phyloP scores from a whole-genome alignment of 2,329 filamentous ascomycete genomes.

The Xylariales sp. region DNA sequence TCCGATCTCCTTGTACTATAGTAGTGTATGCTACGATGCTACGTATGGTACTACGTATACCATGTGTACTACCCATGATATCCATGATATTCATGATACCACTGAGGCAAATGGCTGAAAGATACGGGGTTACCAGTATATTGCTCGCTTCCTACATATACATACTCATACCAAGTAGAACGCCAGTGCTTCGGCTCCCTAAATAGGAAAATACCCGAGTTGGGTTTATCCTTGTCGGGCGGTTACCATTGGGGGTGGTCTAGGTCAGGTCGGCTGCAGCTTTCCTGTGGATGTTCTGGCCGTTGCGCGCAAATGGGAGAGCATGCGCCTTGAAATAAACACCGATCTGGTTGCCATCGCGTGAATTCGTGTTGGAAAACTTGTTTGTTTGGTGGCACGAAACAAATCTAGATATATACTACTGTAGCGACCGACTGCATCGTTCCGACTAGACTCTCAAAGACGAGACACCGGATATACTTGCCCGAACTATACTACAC shows the following conservation, averaged over 20 bases:
- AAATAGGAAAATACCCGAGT: slow-evolving; percentile 10
- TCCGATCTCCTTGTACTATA: too few species aligned
- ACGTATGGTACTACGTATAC: too few species aligned
- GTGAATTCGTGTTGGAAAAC: slow-evolving; percentile 4
- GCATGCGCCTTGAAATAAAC: neutral
- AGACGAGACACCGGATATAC: slow-evolving; percentile 7
- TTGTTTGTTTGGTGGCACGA: slow-evolving; percentile 12
- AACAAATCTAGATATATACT: neutral
- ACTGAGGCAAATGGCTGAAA: too few species aligned
- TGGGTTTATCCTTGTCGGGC: slow-evolving; percentile 4
- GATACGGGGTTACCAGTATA: too few species aligned
- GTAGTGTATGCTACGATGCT: too few species aligned
- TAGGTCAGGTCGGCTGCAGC: slow-evolving; percentile 5
- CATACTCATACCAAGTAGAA: neutral
- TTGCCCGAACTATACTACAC: slow-evolving; percentile 6
- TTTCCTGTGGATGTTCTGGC: neutral
- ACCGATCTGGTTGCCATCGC: neutral
- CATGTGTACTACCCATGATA: too few species aligned
- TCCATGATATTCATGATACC: too few species aligned
- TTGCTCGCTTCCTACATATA: too few species aligned
- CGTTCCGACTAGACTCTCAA: neutral
- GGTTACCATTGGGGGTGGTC: slow-evolving; percentile 8
- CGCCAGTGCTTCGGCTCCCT: slow-evolving; percentile 1
- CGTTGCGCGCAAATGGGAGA: slow-evolving; percentile 12
- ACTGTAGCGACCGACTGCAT: neutral